These are phyloP conservation scores for Aspergillus intermedius DNA, from an alignment of 2,329 filamentous ascomycete species.

Conservation along the genomic window DNA sequence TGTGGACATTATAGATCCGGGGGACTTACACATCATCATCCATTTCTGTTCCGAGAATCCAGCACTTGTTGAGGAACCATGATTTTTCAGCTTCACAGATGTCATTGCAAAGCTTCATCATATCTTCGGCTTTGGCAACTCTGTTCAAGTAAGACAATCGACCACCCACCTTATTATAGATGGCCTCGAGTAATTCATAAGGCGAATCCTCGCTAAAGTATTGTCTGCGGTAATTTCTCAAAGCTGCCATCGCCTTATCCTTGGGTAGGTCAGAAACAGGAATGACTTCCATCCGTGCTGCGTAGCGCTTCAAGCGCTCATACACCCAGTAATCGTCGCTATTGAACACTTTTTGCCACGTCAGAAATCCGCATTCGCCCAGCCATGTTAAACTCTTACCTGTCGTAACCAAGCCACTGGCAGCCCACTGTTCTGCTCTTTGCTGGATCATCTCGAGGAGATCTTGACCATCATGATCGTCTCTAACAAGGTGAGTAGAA, in stretches of 20 bases:
- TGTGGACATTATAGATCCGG: background rate
- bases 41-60: slow-evolving; percentile 68
- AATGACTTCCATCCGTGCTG: slow-evolving; percentile 90
- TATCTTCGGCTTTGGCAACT: slow-evolving; percentile 78
- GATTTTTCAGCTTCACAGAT: slow-evolving; percentile 67
- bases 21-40: slow-evolving; percentile 84
- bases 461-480: slow-evolving; percentile 89
- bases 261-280: slow-evolving; percentile 79
- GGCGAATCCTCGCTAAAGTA: slow-evolving; percentile 61
- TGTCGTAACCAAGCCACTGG: slow-evolving; percentile 76
- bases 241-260: slow-evolving; percentile 65
- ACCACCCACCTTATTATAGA: slow-evolving; percentile 83
- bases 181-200: slow-evolving; percentile 57
- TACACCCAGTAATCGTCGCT: slow-evolving; percentile 99
- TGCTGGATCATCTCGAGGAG: slow-evolving; percentile 92
- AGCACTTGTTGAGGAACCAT: slow-evolving; percentile 74
- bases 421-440: slow-evolving; percentile 92
- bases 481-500: slow-evolving; percentile 80
- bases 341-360: slow-evolving; percentile 65
- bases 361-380: background rate
- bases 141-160: slow-evolving; percentile 80
- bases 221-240: slow-evolving; percentile 71
- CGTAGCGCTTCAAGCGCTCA: slow-evolving; percentile 84
- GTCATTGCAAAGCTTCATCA: slow-evolving; percentile 68
- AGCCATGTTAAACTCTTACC: slow-evolving; percentile 23